phyloP scores from a whole-genome alignment of 768 basidiomycete genomes.

The Lactarius hatsudake region DNA sequence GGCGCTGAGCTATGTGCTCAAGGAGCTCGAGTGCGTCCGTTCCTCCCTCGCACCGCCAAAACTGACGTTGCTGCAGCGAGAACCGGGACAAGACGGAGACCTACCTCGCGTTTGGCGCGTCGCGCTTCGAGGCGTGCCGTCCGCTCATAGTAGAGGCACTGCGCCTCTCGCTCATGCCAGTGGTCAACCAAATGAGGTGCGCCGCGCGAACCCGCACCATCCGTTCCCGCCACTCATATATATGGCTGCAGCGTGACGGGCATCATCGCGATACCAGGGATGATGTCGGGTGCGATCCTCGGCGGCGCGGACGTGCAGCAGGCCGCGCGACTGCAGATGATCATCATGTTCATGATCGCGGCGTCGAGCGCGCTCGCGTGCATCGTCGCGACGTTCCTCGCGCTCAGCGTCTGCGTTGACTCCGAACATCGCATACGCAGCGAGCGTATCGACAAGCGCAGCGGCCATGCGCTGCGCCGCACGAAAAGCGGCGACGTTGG shows the following conservation, averaged over 20 bases:
- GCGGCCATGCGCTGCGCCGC: slow-evolving; percentile 22
- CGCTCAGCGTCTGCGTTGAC: slow-evolving; percentile 66
- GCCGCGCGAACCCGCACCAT: slow-evolving; percentile 3
- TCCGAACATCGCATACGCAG: slow-evolving; percentile 57
- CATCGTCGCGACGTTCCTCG: slow-evolving; percentile 58
- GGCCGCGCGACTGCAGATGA: slow-evolving; percentile 85
- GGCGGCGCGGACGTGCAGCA: slow-evolving; percentile 83
- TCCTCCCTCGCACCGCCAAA: slow-evolving; percentile 1
- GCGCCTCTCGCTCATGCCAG: slow-evolving; percentile 74
- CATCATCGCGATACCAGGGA: slow-evolving; percentile 79
- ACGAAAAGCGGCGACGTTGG: not conserved
- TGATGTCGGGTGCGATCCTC: slow-evolving; percentile 91
- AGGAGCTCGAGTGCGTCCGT: slow-evolving; percentile 65
- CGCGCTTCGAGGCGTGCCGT: slow-evolving; percentile 76
- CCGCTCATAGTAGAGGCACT: slow-evolving; percentile 78
- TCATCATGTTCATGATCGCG: slow-evolving; percentile 93
- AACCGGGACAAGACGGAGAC: slow-evolving; percentile 84
- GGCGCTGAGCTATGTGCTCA: slow-evolving; percentile 64
- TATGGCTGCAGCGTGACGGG: slow-evolving; percentile 55
- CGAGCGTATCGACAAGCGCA: slow-evolving; percentile 52
- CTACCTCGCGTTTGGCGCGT: slow-evolving; percentile 83
- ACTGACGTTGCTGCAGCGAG: slow-evolving; percentile 45
- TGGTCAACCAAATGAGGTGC: slow-evolving; percentile 84
- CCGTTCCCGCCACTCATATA: not conserved
- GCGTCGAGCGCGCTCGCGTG: slow-evolving; percentile 71